Percentiles rank a stretch among this genome's conserved stretches.
These are phyloP conservation scores for Saccharomycopsis amapae DNA, from an alignment of 805 yeast genomes.

Conservation along the genomic window DNA sequence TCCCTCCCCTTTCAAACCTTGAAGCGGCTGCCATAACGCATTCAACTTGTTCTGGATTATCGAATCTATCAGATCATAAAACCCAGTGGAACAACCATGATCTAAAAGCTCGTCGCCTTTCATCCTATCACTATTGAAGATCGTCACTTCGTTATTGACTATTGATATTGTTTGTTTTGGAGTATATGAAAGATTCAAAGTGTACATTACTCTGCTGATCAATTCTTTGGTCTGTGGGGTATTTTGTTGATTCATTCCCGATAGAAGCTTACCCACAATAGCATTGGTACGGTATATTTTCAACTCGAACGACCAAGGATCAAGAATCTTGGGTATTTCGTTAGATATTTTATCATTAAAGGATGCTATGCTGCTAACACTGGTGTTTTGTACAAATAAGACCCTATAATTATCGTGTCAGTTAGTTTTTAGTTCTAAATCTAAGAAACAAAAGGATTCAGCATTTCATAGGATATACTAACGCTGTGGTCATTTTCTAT, in stretches of 20 bases:
- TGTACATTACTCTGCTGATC: conserved; percentile 39
- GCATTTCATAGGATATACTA: no score
- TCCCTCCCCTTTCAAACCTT: conserved; percentile 65
- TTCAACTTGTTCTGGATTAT: conserved; percentile 52
- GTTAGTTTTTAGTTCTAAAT: no score
- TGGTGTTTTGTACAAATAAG: conserved; percentile 36
- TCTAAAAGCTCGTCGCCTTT: conserved; percentile 31
- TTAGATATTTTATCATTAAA: conserved; percentile 68
- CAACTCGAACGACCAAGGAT: conserved; percentile 63
- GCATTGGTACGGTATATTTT: conserved; percentile 60
- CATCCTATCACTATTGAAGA: conserved; percentile 21
- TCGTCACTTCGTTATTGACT: conserved; percentile 31
- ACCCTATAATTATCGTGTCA: no score
- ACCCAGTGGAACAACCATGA: conserved; percentile 46
- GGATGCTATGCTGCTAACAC: conserved; percentile 56
- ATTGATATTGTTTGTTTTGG: conserved; percentile 41
- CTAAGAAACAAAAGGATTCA: no score
- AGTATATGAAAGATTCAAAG: conserved; percentile 44
- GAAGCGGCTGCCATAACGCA: conserved; percentile 64
- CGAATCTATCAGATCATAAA: conserved; percentile 50
- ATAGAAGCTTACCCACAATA: conserved; percentile 26
- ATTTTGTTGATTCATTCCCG: conserved; percentile 30
- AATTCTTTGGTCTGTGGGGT: conserved; percentile 29
- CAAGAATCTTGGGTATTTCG: conserved; percentile 53
- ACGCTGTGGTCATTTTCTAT: background rate